Evolutionary conservation across 148 eudicot genomes (phyloP).

Genomic region (Nyssa sinensis): DNA sequence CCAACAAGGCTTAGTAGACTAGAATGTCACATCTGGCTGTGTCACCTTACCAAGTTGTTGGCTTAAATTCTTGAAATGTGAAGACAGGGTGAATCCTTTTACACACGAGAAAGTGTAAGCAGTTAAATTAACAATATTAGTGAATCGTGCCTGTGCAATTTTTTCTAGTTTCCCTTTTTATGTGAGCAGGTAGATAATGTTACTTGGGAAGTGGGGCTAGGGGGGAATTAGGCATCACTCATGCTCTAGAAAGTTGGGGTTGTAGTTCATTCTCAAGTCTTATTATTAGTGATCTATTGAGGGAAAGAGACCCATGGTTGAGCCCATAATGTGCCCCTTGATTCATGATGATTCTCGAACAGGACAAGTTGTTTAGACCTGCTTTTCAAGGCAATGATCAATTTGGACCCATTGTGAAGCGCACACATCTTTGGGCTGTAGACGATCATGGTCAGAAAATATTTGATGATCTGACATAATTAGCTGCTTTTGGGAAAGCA

Average conservation of each 20-base stretch:
- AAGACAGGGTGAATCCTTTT: neutral
- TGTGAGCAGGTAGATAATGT: neutral
- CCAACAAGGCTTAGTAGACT: neutral
- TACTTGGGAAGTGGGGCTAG: neutral
- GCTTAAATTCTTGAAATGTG: neutral
- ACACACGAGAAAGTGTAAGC: neutral
- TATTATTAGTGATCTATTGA: neutral
- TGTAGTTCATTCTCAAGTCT: neutral
- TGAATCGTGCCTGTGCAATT: neutral
- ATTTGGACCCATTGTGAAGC: neutral
- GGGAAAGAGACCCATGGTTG: neutral
- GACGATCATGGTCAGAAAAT: neutral
- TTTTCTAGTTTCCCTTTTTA: neutral
- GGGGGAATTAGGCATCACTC: neutral
- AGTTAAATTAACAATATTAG: too few relatives aligned
- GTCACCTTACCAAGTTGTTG: neutral
- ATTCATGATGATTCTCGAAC: neutral
- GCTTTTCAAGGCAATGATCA: neutral
- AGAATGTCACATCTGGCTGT: neutral
- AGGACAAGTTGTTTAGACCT: neutral
- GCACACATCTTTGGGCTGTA: neutral
- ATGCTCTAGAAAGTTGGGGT: neutral
- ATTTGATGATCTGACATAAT: neutral
- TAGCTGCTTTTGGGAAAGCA: neutral
- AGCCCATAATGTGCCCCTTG: neutral